phyloP scores from a whole-genome alignment of 495 filamentous ascomycete species.

The Neurospora sp. region DNA sequence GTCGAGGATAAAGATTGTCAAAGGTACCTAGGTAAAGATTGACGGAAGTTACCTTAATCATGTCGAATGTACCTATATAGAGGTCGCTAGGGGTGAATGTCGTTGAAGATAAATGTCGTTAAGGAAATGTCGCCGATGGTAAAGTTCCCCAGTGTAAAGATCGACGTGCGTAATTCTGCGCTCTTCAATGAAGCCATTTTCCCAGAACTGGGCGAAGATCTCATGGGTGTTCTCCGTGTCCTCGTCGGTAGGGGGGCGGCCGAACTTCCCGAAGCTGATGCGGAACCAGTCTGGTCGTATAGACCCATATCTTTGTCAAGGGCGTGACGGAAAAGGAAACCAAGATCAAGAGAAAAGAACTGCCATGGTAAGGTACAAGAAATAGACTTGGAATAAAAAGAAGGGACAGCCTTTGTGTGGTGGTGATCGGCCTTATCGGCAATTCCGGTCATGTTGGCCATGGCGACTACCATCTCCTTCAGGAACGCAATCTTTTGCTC shows the following conservation, averaged over 20 bases:
- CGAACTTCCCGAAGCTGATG: slow-evolving; percentile 76
- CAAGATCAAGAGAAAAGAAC: neutral
- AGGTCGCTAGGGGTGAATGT: no score
- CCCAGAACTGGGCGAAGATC: slow-evolving; percentile 44
- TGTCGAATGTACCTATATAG: no score
- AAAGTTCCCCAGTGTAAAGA: no score
- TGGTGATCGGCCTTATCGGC: neutral
- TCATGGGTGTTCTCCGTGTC: slow-evolving; percentile 80
- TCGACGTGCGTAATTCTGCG: no score
- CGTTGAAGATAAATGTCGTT: no score
- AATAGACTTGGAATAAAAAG: neutral
- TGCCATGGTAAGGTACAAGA: neutral
- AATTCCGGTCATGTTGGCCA: neutral
- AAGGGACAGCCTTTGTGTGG: neutral
- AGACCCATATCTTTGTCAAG: neutral
- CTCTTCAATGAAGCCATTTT: no score
- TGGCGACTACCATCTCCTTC: neutral
- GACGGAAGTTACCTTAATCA: no score
- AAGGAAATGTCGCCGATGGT: no score
- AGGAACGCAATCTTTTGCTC: neutral
- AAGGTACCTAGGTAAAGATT: no score
- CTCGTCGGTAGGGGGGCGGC: slow-evolving; percentile 66
- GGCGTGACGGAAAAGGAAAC: neutral
- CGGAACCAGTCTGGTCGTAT: slow-evolving; percentile 49
- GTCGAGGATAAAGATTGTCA: no score